phyloP scores from a whole-genome alignment of 2,329 filamentous ascomycete genomes.

The Talaromyces rugulosus region DNA sequence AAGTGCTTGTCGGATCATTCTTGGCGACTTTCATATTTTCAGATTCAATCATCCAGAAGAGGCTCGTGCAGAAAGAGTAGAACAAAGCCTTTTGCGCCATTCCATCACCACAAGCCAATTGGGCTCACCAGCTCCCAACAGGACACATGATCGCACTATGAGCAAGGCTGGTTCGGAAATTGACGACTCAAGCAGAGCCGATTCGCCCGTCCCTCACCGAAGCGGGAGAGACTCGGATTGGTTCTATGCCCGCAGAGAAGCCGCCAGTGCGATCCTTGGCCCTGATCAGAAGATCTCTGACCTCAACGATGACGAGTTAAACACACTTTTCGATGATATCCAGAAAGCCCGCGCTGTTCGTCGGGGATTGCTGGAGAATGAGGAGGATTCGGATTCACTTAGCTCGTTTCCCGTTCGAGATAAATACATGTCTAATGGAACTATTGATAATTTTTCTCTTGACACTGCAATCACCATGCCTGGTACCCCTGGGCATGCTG shows the following conservation, averaged over 20 bases:
- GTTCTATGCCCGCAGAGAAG: constrained; percentile 88
- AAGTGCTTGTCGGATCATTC: constrained; percentile 89
- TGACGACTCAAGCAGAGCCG: constrained; percentile 69
- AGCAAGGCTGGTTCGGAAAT: constrained; percentile 77
- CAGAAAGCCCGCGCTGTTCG: constrained; percentile 82
- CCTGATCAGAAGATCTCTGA: constrained; percentile 87
- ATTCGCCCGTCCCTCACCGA: constrained; percentile 69
- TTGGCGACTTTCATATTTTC: constrained; percentile 98
- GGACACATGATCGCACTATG: constrained; percentile 72
- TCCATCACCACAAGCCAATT: constrained; percentile 65
- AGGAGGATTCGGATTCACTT: constrained; percentile 82
- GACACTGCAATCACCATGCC: constrained; percentile 94
- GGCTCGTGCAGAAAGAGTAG: constrained; percentile 84
- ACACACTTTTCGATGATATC: constrained; percentile 88
- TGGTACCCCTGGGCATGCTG: constrained; percentile 72
- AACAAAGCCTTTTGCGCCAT: constrained; percentile 81
- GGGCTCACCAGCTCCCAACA: constrained; percentile 58
- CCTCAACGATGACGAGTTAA: constrained; percentile 88
- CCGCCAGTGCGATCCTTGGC: constrained; percentile 84
- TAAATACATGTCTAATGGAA: constrained; percentile 93
- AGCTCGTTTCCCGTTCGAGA: constrained; percentile 84
- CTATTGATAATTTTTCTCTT: constrained; percentile 90
- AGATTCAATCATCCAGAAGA: constrained; percentile 97
- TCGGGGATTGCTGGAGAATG: constrained; percentile 60
- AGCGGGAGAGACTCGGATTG: constrained; percentile 80